These are phyloP conservation scores for Neofusicoccum ribis DNA, from an alignment of 2,329 filamentous ascomycete species.

Conservation along the genomic window DNA sequence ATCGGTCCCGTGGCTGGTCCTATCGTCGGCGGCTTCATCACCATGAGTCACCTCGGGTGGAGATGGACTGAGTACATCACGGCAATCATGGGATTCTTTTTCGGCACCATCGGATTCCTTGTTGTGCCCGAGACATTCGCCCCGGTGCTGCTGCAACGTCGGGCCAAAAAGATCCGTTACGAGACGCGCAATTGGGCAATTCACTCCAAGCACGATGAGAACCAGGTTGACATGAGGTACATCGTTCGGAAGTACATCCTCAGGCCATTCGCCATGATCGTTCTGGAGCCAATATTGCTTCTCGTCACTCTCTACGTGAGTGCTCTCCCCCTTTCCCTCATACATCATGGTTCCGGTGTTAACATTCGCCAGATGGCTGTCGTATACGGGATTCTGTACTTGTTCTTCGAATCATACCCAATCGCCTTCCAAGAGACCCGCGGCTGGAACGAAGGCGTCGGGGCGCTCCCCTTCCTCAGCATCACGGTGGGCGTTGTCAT, in stretches of 20 bases:
- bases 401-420: slow-evolving; percentile 52
- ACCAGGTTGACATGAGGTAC: slow-evolving; percentile 38
- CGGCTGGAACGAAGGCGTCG: slow-evolving; percentile 42
- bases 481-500: slow-evolving; percentile 43
- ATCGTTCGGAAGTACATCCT: slow-evolving; percentile 48
- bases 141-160: slow-evolving; percentile 49
- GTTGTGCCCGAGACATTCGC: slow-evolving; percentile 55
- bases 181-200: slow-evolving; percentile 51
- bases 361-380: slow-evolving; percentile 19
- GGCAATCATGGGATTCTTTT: slow-evolving; percentile 47
- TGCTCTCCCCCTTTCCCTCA: background rate
- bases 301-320: slow-evolving; percentile 45
- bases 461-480: slow-evolving; percentile 46
- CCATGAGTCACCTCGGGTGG: slow-evolving; percentile 54
- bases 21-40: slow-evolving; percentile 53
- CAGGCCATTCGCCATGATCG: slow-evolving; percentile 49
- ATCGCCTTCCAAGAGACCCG: slow-evolving; percentile 46
- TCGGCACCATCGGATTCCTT: slow-evolving; percentile 46
- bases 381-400: slow-evolving; percentile 47
- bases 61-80: slow-evolving; percentile 60
- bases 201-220: slow-evolving; percentile 48
- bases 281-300: slow-evolving; percentile 50
- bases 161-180: slow-evolving; percentile 50
- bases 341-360: too few relatives aligned
- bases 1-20: slow-evolving; percentile 49